Base-by-base conservation (phyloP, 1,139 yeast species). In the Taphrina betulina region DNA sequence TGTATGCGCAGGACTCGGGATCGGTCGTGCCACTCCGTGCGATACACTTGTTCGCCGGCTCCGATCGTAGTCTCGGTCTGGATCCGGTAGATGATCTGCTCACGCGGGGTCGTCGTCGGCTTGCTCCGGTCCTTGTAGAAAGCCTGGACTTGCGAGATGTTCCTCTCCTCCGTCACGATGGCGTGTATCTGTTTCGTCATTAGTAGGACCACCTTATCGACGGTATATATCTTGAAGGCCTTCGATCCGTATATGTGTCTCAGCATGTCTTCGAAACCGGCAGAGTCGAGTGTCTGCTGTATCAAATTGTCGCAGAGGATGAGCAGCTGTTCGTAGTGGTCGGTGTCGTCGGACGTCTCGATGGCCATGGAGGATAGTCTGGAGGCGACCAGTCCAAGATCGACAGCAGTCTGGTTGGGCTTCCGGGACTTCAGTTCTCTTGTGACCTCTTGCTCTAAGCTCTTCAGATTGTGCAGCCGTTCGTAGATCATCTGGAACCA, bases 191-290 rank as follows among this genome's bases (percentile, higher is more conserved):
- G 96, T 69, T 92, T 92, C 22, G 89, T 89, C 67, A 92, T 74
- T 4, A 95, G 83, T 68, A 88, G 95, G 17, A 89, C 81, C 38
- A 92, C 95, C 72, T 92, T 92, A 69, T 92, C 98, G 61, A 92
- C 78, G 2, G 98, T 92, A 71, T 90, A 92, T 56, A 92, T 72
- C 69, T 87, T 88, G 73, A 86, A 94, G 0, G 97, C 98, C 62
- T 82, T 83, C 71, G 92, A 94, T 65, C 94, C 81, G 73, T 87
- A 92, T 0, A 95, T 96, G 74, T 90, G 96, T 63, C 99, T 87
- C 60, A 94, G 73, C 22, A 95, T 79, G 69, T 92, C 98, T 72
- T 92, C 99, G 68, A 86, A 92, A 86, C 94, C 85, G 69, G 85
- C 95, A 63, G 89, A 95, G 65, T 92, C 98, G 55, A 92, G 74